Base-by-base conservation (phyloP, 257 asterid genomes). In the Solanum virginianum region DNA sequence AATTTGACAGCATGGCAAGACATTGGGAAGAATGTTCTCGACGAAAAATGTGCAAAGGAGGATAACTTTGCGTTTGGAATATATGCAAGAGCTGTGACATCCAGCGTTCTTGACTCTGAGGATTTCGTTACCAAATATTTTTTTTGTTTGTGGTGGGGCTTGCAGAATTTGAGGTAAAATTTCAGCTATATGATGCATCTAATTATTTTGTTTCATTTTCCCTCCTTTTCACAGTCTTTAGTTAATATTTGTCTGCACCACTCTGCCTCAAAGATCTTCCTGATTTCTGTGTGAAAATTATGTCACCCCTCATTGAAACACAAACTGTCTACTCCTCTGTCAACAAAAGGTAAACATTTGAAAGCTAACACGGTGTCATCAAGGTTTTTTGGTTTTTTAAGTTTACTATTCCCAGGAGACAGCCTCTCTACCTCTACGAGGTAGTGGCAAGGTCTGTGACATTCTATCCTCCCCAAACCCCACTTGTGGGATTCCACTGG, bases 121-220 rank as follows among this genome's bases (percentile, higher is more conserved):
- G 54, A 85, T 29, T 93, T 95, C 57, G 60, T 92, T 71, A 86
- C 94, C 36, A 96, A 93, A 84, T 95, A 92, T 92, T 94, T 92
- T 84, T 96, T 90, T 60, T 95, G 99, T 87, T 89, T 95, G 88
- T 95, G 98, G 98, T 96, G 98, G 98, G 98, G 98, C 75, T 88
- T 94, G 81, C 96, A 92, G 90, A 96, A 96, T 87, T 87, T 96
- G 86, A 97, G 99, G 98, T 94, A 82, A 57, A 79, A 53, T 10
- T 79, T 79, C 45, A 53, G 29, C 18, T 9, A 79, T 79, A 79
- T 79, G 83, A 53, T 79, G 83, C 11, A 16, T 56, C 83, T 16
- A 51, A 79, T 53, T 5, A 26, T 53, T 29, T 53, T 79, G 49
- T 65, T 79, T 56, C 57, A 79, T 53, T 79, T 79, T 10, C 66